A percentile compares a stretch with the other conserved stretches of the same genome.
These are phyloP conservation scores for Nepenthes alata DNA, from an alignment of 179 eudicot genomes.

Conservation along the genomic window DNA sequence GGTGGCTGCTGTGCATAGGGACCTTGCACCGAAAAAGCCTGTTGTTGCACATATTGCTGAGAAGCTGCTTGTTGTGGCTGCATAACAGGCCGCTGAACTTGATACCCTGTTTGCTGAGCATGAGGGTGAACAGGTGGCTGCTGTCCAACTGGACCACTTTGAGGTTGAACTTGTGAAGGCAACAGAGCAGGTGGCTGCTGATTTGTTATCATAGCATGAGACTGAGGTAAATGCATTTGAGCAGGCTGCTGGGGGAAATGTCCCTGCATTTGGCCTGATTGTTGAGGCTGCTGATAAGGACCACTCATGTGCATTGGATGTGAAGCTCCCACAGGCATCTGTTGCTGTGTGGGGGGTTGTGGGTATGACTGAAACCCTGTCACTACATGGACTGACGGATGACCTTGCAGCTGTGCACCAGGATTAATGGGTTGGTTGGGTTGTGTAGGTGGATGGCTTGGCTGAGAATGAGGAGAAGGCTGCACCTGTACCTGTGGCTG, in stretches of 20 bases:
- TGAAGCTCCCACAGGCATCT: slow-evolving; percentile 35
- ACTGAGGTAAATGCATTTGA: slow-evolving; percentile 45
- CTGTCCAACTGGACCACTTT: slow-evolving; percentile 28
- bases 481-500: slow-evolving; percentile 12
- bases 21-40: slow-evolving; percentile 37
- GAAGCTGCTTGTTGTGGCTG: slow-evolving; percentile 39
- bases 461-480: slow-evolving; percentile 14
- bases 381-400: slow-evolving; percentile 29
- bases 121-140: slow-evolving; percentile 37
- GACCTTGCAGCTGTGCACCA: slow-evolving; percentile 19
- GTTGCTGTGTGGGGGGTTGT: slow-evolving; percentile 46
- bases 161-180: slow-evolving; percentile 40
- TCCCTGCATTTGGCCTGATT: slow-evolving; percentile 37
- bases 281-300: slow-evolving; percentile 25
- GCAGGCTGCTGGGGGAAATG: slow-evolving; percentile 50
- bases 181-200: slow-evolving; percentile 39
- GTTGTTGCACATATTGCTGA: slow-evolving; percentile 51
- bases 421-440: slow-evolving; percentile 22
- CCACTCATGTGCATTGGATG: slow-evolving; percentile 36
- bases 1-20: slow-evolving; percentile 32
- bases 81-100: slow-evolving; percentile 41
- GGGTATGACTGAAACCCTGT: slow-evolving; percentile 58
- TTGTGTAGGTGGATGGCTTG: slow-evolving; percentile 21
- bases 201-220: slow-evolving; percentile 31
- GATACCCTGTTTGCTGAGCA: slow-evolving; percentile 44